phyloP scores from a whole-genome alignment of 495 filamentous ascomycete species.

The Tuber brumale region DNA sequence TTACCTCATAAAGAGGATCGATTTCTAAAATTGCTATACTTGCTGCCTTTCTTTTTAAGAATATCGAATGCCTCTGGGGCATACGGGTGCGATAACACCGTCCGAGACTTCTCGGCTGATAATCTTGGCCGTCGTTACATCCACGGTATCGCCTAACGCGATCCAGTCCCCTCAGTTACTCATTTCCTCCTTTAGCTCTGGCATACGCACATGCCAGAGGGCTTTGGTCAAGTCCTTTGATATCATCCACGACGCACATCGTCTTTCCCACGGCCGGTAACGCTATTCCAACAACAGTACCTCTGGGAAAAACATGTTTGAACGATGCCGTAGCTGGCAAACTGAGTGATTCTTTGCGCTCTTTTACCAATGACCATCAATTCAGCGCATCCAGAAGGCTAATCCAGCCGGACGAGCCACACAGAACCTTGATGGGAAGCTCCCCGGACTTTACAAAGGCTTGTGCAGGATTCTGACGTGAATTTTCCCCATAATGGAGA shows the following conservation, averaged over 20 bases:
- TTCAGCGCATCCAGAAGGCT: conserved; percentile 94
- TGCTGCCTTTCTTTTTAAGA: conserved; percentile 91
- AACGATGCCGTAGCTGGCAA: conserved; percentile 91
- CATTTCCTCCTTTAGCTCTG: conserved; percentile 87
- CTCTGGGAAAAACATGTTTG: conserved; percentile 97
- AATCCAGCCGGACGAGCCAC: conserved; percentile 87
- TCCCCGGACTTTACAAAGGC: conserved; percentile 64
- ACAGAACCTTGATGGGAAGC: conserved; percentile 88
- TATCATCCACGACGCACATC: conserved; percentile 97
- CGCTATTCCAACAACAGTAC: conserved; percentile 84
- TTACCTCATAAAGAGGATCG: conserved; percentile 64
- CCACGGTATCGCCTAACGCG: conserved; percentile 80
- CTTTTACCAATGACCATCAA: conserved; percentile 92
- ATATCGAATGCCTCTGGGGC: conserved; percentile 77
- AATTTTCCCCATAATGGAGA: conserved; percentile 91
- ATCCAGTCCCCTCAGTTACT: conserved; percentile 94
- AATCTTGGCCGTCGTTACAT: conserved; percentile 86
- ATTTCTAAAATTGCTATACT: conserved; percentile 91
- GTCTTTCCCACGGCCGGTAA: conserved; percentile 80
- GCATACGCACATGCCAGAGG: conserved; percentile 88
- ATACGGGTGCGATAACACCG: conserved; percentile 88
- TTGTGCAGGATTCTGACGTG: conserved; percentile 90
- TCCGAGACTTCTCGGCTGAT: conserved; percentile 96
- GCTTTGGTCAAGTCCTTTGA: conserved; percentile 76
- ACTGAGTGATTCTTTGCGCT: conserved; percentile 77